Conservation (phyloP, 306 rosid genomes). For the Dryas drummondii region DNA sequence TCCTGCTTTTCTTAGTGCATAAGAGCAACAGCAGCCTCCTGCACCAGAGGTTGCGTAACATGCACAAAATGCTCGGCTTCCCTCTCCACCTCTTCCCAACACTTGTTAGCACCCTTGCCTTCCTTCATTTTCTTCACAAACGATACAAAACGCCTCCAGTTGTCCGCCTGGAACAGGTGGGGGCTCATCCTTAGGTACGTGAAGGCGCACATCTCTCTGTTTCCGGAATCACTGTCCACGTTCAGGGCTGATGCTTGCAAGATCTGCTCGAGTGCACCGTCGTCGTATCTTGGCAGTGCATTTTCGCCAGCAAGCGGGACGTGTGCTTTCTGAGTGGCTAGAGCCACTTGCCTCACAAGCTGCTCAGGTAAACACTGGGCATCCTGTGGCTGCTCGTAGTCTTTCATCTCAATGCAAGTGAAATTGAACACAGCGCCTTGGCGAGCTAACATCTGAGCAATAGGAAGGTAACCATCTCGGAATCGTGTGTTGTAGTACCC, state of each 20-base stretch:
- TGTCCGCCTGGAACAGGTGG: conserved; percentile 65
- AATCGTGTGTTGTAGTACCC: conserved; percentile 89
- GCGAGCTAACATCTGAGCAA: conserved; percentile 90
- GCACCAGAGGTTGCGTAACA: conserved; percentile 65
- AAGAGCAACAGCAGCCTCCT: conserved; percentile 72
- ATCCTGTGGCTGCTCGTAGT: conserved; percentile 88
- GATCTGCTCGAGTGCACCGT: conserved; percentile 68
- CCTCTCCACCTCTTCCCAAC: conserved; percentile 86
- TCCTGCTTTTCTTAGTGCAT: conserved; percentile 38
- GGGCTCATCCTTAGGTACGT: conserved; percentile 93
- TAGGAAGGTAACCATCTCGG: conserved; percentile 81
- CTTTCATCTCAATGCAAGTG: conserved; percentile 94
- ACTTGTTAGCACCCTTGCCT: conserved; percentile 56
- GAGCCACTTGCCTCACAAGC: conserved; percentile 85
- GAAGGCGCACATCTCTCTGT: conserved; percentile 74
- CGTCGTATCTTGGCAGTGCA: conserved; percentile 76
- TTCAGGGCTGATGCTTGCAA: conserved; percentile 54
- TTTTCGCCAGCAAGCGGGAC: conserved; percentile 92
- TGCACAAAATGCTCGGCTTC: conserved; percentile 90
- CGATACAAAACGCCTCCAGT: conserved; percentile 77
- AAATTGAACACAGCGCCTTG: conserved; percentile 91
- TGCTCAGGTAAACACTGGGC: conserved; percentile 87
- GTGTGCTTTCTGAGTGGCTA: conserved; percentile 61
- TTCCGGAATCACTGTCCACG: conserved; percentile 42
- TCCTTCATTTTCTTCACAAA: conserved; percentile 97